Evolutionary conservation across 2,329 filamentous ascomycete genomes (phyloP).

Genomic region (Drechslerella coelobrocha): DNA sequence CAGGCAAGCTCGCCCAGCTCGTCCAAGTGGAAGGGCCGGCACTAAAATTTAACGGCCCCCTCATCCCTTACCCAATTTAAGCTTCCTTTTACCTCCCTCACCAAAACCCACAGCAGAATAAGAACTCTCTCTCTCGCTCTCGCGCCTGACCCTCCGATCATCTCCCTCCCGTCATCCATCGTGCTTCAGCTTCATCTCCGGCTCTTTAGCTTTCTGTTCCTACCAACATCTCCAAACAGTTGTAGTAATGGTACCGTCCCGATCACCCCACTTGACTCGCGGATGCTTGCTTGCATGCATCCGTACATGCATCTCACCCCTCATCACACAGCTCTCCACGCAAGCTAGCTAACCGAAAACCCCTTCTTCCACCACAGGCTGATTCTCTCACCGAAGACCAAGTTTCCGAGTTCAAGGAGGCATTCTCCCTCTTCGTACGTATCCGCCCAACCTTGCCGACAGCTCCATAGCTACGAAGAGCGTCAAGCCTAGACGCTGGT

Average conservation of each 20-base stretch:
- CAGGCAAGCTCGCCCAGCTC: background rate
- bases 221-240: too few relatives aligned
- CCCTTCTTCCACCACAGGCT: constrained; percentile 67
- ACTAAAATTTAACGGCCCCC: too few relatives aligned
- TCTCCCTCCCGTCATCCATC: background rate
- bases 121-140: constrained; percentile 3
- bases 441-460: constrained; percentile 20
- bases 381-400: constrained; percentile 99
- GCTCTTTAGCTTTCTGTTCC: background rate
- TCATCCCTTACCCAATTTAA: too few relatives aligned
- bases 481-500: too few relatives aligned
- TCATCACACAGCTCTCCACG: background rate
- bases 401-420: constrained; percentile 99
- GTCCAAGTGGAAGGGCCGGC: too few relatives aligned
- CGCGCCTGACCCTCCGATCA: background rate
- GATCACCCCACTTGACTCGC: background rate
- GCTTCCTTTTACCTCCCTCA: too few relatives aligned
- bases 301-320: background rate
- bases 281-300: background rate
- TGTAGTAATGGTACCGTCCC: constrained; percentile 4
- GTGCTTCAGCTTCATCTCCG: background rate
- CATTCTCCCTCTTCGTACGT: constrained; percentile 99
- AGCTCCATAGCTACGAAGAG: background rate
- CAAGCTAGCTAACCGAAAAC: constrained; percentile 6
- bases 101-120: too few relatives aligned